Evolutionary conservation across 306 rosid species (phyloP).

Genomic region (Astragalus glycyphyllos): DNA sequence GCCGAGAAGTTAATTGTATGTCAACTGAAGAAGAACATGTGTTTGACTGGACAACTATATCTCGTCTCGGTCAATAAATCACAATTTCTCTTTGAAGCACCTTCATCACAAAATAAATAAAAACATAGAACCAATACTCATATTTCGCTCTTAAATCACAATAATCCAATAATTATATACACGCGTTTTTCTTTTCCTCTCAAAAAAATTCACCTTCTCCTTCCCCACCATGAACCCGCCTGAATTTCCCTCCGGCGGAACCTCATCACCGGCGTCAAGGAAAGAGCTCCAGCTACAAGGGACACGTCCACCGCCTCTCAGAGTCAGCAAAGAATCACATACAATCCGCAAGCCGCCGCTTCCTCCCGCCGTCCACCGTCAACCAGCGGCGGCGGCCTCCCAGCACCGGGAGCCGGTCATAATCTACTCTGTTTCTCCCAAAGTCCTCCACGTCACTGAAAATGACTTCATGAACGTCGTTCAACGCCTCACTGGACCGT

Average conservation of each 20-base stretch:
- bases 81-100: background rate
- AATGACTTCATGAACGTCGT: constrained; percentile 83
- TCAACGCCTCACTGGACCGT: constrained; percentile 88
- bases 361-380: constrained; percentile 34
- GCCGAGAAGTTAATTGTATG: background rate
- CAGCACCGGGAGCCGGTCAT: constrained; percentile 62
- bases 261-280: constrained; percentile 50
- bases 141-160: constrained; percentile 4
- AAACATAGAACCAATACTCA: background rate
- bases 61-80: constrained; percentile 39
- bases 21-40: constrained; percentile 17
- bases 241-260: constrained; percentile 41
- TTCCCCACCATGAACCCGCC: constrained; percentile 55
- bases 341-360: constrained; percentile 81
- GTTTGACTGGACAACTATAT: constrained; percentile 28
- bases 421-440: constrained; percentile 90
- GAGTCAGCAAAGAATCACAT: constrained; percentile 75
- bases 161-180: background rate
- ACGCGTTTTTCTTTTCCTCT: background rate
- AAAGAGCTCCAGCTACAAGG: constrained; percentile 77
- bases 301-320: constrained; percentile 80
- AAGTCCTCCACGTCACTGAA: constrained; percentile 66
- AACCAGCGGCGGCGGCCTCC: background rate
- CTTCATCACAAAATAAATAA: constrained; percentile 1
- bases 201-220: background rate